Evolutionary conservation across 2,329 filamentous ascomycete genomes (phyloP).

Genomic region (Chaetothyriales sp.): DNA sequence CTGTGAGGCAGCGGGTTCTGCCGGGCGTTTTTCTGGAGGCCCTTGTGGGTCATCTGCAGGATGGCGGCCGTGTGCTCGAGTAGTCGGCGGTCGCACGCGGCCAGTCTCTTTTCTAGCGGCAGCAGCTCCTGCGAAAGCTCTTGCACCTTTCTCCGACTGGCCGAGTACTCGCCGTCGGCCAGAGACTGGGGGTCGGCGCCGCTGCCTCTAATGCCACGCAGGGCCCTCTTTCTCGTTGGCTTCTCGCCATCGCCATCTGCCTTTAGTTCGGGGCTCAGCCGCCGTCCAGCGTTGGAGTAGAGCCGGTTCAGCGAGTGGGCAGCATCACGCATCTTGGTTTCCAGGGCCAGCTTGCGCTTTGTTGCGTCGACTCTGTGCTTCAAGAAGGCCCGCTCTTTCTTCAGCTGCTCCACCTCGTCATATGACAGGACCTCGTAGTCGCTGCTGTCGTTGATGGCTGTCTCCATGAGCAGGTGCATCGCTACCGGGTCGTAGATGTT

Average conservation of each 20-base stretch:
- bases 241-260: slow-evolving; percentile 29
- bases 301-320: slow-evolving; percentile 74
- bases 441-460: slow-evolving; percentile 76
- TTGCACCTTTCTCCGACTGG: slow-evolving; percentile 70
- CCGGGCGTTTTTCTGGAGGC: slow-evolving; percentile 44
- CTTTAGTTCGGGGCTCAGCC: slow-evolving; percentile 30
- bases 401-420: slow-evolving; percentile 81
- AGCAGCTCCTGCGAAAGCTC: slow-evolving; percentile 70
- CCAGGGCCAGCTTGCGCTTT: slow-evolving; percentile 69
- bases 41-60: slow-evolving; percentile 75
- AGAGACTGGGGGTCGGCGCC: slow-evolving; percentile 29
- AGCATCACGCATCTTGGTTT: slow-evolving; percentile 89
- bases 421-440: slow-evolving; percentile 74
- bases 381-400: slow-evolving; percentile 67
- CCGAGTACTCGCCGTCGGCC: slow-evolving; percentile 60
- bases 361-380: slow-evolving; percentile 67
- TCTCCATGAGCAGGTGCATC: slow-evolving; percentile 86
- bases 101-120: slow-evolving; percentile 60
- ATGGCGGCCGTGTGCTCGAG: slow-evolving; percentile 87
- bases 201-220: slow-evolving; percentile 30
- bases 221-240: slow-evolving; percentile 34
- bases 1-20: slow-evolving; percentile 48
- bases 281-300: slow-evolving; percentile 52
- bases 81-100: slow-evolving; percentile 61
- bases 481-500: slow-evolving; percentile 51